Evolutionary conservation across 257 asterid genomes (phyloP).

Genomic region (Euphrasia confusa): DNA sequence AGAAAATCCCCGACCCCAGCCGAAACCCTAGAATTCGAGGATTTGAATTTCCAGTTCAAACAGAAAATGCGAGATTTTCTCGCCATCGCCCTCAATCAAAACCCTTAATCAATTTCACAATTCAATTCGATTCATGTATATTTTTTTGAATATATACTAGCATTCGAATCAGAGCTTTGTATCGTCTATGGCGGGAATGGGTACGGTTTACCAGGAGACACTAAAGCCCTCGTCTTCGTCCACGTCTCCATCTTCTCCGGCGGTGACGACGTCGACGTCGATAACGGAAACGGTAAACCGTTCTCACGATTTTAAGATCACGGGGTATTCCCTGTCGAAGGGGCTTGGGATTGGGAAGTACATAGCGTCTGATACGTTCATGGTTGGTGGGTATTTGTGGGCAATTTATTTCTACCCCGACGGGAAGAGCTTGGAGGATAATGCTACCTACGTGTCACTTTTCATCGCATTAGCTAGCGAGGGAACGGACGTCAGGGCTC

Average conservation of each 20-base stretch:
- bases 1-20: constrained; percentile 29
- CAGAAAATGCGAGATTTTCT: constrained; percentile 28
- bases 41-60: constrained; percentile 20
- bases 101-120: constrained; percentile 23
- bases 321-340: constrained; percentile 74
- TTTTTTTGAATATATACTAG: neutral
- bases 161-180: neutral
- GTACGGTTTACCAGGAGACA: constrained; percentile 52
- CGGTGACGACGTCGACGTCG: constrained; percentile 69
- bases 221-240: constrained; percentile 45
- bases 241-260: constrained; percentile 37
- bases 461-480: constrained; percentile 82
- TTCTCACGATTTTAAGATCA: constrained; percentile 74
- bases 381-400: constrained; percentile 92
- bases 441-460: constrained; percentile 73
- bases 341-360: constrained; percentile 93
- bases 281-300: constrained; percentile 78
- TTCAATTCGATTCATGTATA: neutral
- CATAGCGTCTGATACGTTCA: constrained; percentile 70
- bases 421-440: constrained; percentile 90
- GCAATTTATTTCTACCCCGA: constrained; percentile 91
- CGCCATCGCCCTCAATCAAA: constrained; percentile 22
- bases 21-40: constrained; percentile 40
- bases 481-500: constrained; percentile 85
- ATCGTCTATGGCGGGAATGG: constrained; percentile 49